Percentiles rank a stretch among this genome's conserved stretches.
phyloP scores from a whole-genome alignment of 768 basidiomycete species.

The Hygrophoropsis aurantiaca region DNA sequence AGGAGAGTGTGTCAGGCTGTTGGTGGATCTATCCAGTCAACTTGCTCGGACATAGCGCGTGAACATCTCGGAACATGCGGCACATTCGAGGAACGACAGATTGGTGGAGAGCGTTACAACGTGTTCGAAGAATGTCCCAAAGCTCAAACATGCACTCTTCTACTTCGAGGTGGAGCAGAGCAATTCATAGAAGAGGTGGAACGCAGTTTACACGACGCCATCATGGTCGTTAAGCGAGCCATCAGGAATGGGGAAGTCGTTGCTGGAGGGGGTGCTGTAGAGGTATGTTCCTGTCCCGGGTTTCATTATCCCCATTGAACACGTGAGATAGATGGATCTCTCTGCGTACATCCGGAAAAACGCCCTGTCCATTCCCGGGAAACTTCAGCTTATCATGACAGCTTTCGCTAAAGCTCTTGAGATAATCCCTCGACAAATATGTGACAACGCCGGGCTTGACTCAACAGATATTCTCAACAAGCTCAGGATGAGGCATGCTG shows the following conservation, averaged over 20 bases:
- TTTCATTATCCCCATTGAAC: slow-evolving; percentile 1
- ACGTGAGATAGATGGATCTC: slow-evolving; percentile 78
- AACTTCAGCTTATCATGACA: slow-evolving; percentile 90
- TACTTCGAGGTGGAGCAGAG: slow-evolving; percentile 95
- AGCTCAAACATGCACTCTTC: slow-evolving; percentile 92
- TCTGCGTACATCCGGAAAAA: slow-evolving; percentile 92
- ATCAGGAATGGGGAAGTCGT: slow-evolving; percentile 95
- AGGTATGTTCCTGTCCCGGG: slow-evolving; percentile 49
- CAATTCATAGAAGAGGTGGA: slow-evolving; percentile 99
- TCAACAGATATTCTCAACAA: slow-evolving; percentile 98
- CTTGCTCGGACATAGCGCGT: slow-evolving; percentile 86
- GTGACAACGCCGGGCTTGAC: slow-evolving; percentile 97
- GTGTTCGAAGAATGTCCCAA: slow-evolving; percentile 90
- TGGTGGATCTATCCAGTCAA: slow-evolving; percentile 92
- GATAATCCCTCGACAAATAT: slow-evolving; percentile 97
- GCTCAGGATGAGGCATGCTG: slow-evolving; percentile 93
- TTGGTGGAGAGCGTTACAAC: slow-evolving; percentile 96
- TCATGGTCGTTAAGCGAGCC: slow-evolving; percentile 99
- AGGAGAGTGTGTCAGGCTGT: slow-evolving; percentile 94
- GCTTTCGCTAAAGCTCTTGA: slow-evolving; percentile 97
- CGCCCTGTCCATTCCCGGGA: slow-evolving; percentile 91
- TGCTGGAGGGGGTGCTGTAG: slow-evolving; percentile 95
- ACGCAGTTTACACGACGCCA: slow-evolving; percentile 94
- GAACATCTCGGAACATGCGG: slow-evolving; percentile 96
- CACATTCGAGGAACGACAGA: slow-evolving; percentile 88